Conservation (phyloP, 495 filamentous ascomycete species). For the Tetracladium marchalianum region DNA sequence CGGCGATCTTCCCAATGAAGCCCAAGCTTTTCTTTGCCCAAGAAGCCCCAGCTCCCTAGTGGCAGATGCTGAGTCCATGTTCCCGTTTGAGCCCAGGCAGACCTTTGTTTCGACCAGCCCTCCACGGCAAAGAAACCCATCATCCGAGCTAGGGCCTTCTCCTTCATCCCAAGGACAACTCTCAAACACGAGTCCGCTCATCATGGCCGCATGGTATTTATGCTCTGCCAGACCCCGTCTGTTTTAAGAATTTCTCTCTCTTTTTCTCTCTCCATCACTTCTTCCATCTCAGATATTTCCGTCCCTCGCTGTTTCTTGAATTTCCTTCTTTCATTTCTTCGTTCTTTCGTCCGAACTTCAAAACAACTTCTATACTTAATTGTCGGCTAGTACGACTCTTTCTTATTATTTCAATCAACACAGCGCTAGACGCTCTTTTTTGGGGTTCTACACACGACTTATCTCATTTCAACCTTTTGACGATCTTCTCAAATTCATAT, state of each 20-base stretch:
- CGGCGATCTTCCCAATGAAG: too few relatives aligned
- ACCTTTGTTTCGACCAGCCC: constrained; percentile 32
- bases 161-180: constrained; percentile 16
- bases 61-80: background rate
- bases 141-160: constrained; percentile 1
- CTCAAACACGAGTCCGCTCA: constrained; percentile 15
- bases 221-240: constrained; percentile 20
- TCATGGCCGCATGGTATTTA: constrained; percentile 20
- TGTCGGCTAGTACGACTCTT: constrained; percentile 22
- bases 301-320: constrained; percentile 15
- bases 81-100: constrained; percentile 17
- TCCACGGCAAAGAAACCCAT: constrained; percentile 1
- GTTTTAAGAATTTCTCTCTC: constrained; percentile 12
- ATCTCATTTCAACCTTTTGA: constrained; percentile 16
- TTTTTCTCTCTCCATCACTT: constrained; percentile 20
- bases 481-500: constrained; percentile 3
- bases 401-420: background rate
- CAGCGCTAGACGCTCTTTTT: constrained; percentile 40
- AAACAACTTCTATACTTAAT: constrained; percentile 15
- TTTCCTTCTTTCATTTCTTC: constrained; percentile 19
- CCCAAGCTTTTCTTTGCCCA: too few relatives aligned
- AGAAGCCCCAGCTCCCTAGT: background rate
- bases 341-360: constrained; percentile 16
- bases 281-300: constrained; percentile 12
- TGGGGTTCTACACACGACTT: constrained; percentile 3